Conservation (phyloP, 2,329 filamentous ascomycete species). For the Capronia coronata region DNA sequence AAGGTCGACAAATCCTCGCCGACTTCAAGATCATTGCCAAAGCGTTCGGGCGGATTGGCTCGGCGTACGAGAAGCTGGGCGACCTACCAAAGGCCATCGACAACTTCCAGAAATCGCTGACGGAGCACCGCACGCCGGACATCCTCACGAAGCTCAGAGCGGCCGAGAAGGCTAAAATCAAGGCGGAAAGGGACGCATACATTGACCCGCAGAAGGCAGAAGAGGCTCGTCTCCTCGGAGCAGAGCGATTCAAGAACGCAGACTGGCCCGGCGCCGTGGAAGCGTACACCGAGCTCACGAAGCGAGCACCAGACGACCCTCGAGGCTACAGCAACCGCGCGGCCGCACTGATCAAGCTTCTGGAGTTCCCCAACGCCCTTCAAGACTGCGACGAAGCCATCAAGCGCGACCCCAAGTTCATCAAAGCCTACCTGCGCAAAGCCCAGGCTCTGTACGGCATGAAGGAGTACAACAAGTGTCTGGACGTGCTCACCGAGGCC, state of each 20-base stretch:
- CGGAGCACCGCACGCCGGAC: conserved; percentile 92
- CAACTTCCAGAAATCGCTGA: conserved; percentile 88
- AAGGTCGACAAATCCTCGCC: conserved; percentile 80
- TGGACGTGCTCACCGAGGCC: conserved; percentile 83
- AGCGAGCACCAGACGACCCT: conserved; percentile 85
- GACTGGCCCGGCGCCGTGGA: conserved; percentile 95
- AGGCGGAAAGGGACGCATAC: conserved; percentile 69
- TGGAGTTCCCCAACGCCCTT: conserved; percentile 89
- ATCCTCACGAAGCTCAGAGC: conserved; percentile 85
- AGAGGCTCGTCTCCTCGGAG: conserved; percentile 88
- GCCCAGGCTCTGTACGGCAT: conserved; percentile 93
- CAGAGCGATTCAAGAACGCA: conserved; percentile 92
- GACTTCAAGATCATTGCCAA: conserved; percentile 95
- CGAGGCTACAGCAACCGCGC: conserved; percentile 96
- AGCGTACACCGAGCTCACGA: conserved; percentile 93
- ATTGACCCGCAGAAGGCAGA: conserved; percentile 88
- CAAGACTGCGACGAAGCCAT: conserved; percentile 89
- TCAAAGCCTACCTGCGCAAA: conserved; percentile 93
- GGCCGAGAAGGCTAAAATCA: conserved; percentile 79
- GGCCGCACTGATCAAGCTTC: conserved; percentile 91
- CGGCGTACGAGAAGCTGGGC: conserved; percentile 84
- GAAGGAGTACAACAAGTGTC: conserved; percentile 93
- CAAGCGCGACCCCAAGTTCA: conserved; percentile 84
- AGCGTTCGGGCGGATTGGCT: conserved; percentile 88
- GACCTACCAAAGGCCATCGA: conserved; percentile 73